A percentile compares a stretch with the other conserved stretches of the same genome.
These are phyloP conservation scores for Malassezia sympodialis DNA, from an alignment of 1,284 basidiomycete species.

Conservation along the genomic window DNA sequence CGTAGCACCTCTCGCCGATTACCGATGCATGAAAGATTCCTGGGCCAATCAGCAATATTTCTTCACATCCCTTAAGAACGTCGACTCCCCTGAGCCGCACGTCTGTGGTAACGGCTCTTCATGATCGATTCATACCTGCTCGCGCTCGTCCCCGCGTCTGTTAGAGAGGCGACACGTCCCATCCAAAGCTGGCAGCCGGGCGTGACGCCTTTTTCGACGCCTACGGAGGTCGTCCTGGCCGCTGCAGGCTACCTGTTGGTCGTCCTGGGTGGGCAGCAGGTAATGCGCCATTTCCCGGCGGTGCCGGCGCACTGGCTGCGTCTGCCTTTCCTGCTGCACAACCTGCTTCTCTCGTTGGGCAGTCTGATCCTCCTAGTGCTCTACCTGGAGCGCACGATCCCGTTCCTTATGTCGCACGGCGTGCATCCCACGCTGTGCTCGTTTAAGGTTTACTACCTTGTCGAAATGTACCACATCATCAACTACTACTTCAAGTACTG, in stretches of 20 bases:
- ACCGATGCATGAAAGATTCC: neutral
- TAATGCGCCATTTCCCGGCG: slow-evolving; percentile 63
- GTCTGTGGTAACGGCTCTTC: neutral
- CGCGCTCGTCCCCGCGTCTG: neutral
- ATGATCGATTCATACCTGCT: neutral
- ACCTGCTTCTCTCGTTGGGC: slow-evolving; percentile 72
- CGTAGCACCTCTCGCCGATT: neutral
- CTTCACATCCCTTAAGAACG: too few relatives aligned
- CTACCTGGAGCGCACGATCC: slow-evolving; percentile 63
- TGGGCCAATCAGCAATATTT: neutral
- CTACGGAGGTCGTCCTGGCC: slow-evolving; percentile 46
- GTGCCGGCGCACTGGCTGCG: slow-evolving; percentile 55
- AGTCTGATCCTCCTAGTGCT: slow-evolving; percentile 69
- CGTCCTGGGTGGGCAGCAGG: slow-evolving; percentile 73
- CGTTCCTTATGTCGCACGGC: slow-evolving; percentile 28
- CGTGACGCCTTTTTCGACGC: slow-evolving; percentile 33
- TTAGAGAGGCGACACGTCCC: slow-evolving; percentile 18
- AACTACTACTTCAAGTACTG: slow-evolving; percentile 60
- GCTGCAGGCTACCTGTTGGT: slow-evolving; percentile 72
- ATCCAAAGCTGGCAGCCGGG: slow-evolving; percentile 25
- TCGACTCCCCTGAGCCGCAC: neutral
- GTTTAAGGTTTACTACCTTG: neutral
- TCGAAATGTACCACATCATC: slow-evolving; percentile 64
- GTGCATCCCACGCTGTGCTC: slow-evolving; percentile 61
- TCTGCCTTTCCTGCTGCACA: slow-evolving; percentile 81